Base-by-base conservation (phyloP, 352 stramenopile genomes). In the Globisporangium polare region DNA sequence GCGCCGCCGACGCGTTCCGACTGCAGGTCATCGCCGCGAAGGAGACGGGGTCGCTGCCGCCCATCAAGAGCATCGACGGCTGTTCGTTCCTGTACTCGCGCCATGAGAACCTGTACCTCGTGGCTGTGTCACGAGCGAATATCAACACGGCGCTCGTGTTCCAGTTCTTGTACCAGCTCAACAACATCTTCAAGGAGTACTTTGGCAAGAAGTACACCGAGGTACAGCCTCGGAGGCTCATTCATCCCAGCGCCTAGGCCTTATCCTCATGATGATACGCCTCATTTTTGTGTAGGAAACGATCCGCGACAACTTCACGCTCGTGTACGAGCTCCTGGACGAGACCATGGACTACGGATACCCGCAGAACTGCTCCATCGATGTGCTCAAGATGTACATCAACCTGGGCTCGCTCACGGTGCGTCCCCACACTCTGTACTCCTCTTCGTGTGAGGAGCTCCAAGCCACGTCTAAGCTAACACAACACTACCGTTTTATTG, bases 341-440 rank as follows among this genome's bases (percentile, higher is more conserved):
- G 96, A 99, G 72, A 99, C 96, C 6, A 99, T 99, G 94, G 97
- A 99, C 78, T 98, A 98, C 87, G 97, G 97, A 6, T 99, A 99
- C 77, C 97, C 97, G 29, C 97, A 99, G 83, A 99, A 98, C 75
- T 98, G 94, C 73, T 94, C 94, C 24, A 97, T 98, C 37, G 97
- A 99, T 76, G 92, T 99, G 20, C 84, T 99, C 68, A 97, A 97
- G 69, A 86, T 98, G 61, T 99, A 99, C 77, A 99, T 99, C 69
- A 99, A 99, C 78, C 81, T 99, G 24, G 97, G 96, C 7, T 86
- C 75, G 9, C 77, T 88, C 33, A 73, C 83, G 57, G 80, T 90
- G 52, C 31, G 65, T 77, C 22, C 80, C 24, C 7, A 18, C 18
- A 4, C 12, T 12, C 13, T 1, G 20, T 12, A 27, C n/a, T n/a